phyloP scores from a whole-genome alignment of 352 stramenopile genomes.

The Thalassiosira tumida region DNA sequence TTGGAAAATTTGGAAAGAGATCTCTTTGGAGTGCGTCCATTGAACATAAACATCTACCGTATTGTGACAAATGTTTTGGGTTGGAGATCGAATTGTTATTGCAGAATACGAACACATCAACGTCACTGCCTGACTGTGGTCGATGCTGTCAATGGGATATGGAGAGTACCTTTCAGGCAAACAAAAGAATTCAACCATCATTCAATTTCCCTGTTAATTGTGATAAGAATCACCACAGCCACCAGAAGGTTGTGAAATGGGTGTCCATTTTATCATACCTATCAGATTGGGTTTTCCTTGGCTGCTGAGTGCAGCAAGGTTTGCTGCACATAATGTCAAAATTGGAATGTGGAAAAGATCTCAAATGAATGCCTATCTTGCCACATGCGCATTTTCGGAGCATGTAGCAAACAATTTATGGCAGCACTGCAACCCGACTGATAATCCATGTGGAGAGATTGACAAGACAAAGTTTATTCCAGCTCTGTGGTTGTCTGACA shows the following conservation, averaged over 20 bases:
- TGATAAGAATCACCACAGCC: no score
- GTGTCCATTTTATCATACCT: no score
- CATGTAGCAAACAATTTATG: neutral
- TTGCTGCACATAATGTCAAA: neutral
- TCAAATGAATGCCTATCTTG: neutral
- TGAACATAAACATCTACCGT: neutral
- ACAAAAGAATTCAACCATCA: no score
- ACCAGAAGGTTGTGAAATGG: no score
- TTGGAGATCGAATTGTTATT: neutral
- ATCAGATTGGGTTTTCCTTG: neutral
- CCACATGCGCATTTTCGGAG: no score
- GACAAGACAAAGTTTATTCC: no score
- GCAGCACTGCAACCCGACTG: neutral
- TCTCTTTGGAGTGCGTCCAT: neutral
- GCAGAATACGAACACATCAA: neutral
- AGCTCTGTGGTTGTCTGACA: neutral
- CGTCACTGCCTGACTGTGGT: neutral
- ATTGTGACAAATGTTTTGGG: neutral
- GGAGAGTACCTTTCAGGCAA: neutral
- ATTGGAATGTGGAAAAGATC: neutral
- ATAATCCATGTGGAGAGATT: no score
- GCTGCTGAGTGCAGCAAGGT: neutral
- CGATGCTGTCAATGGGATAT: slow-evolving; percentile 1
- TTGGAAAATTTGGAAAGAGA: neutral
- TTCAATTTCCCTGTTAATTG: no score